Evolutionary conservation across 1,284 basidiomycete genomes (phyloP), one percentile per base, ranked within the genome.

Genomic region (Schizophyllum commune): DNA sequence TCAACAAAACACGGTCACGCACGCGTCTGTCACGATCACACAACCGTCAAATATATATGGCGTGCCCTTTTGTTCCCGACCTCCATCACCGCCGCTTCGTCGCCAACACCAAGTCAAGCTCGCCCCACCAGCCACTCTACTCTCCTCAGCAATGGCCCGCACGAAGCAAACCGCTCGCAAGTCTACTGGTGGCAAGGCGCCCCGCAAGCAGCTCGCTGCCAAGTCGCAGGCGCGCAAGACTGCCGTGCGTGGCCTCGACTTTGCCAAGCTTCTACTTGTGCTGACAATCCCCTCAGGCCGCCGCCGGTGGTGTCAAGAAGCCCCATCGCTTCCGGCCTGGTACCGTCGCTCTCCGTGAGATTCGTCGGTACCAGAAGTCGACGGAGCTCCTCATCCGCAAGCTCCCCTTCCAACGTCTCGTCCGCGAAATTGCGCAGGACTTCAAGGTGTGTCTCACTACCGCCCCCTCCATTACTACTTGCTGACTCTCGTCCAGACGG

Each of bases 301-400:
- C 79, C 52, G 74, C 93, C 68, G 93, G 94, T 79, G 94, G 95
- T 84, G 94, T 94, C 68, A 94, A 95, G 91, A 95, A 94, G 85
- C 92, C 92, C 65, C 93, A 96, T 82, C 88, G 94, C 67, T 96
- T 96, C 91, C 89, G 92, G 74, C 95, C 94, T 66, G 95, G 95
- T 82, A 97, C 95, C 65, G 95, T 98, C 73, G 95, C 95, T 67
- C 91, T 98, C 67, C 92, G 95, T 82, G 95, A 98, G 81, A 97
- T 98, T 72, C 84, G 95, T 79, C 88, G 94, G 60, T 98, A 97
- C 84, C 95, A 97, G 76, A 95, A 94, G 80, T 94, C 92, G n/a
- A n/a, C n/a, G n/a, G n/a, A n/a, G n/a, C n/a, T n/a, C n/a, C n/a
- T n/a, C n/a, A n/a, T n/a, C n/a, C n/a, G n/a, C n/a, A n/a, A n/a